A percentile compares a stretch with the other conserved stretches of the same genome.
Conservation (phyloP, 768 basidiomycete species). For the Pisolithus orientalis region DNA sequence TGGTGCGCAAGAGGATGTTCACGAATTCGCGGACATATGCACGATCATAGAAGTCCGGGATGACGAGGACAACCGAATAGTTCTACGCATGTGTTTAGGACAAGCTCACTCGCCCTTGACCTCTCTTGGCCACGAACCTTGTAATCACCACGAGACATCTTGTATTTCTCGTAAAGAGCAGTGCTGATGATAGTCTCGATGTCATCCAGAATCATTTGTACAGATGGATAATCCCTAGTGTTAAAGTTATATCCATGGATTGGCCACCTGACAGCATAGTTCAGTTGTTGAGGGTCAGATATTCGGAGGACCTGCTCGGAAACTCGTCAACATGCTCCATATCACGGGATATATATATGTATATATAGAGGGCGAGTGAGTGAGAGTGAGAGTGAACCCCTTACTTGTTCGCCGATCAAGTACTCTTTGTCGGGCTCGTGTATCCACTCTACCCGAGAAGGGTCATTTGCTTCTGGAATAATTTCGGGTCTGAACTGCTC, state of each 20-base stretch:
- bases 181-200: constrained; percentile 61
- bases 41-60: constrained; percentile 89
- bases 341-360: no score
- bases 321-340: neutral
- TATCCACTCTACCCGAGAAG: constrained; percentile 82
- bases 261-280: constrained; percentile 78
- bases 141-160: constrained; percentile 46
- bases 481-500: constrained; percentile 77
- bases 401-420: constrained; percentile 68
- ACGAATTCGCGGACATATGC: constrained; percentile 75
- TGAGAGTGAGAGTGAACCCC: constrained; percentile 1
- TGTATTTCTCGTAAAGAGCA: constrained; percentile 56
- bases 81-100: constrained; percentile 42
- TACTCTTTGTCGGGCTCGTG: constrained; percentile 39
- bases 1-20: constrained; percentile 61
- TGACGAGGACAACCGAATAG: constrained; percentile 80
- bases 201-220: constrained; percentile 69
- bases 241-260: constrained; percentile 82
- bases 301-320: constrained; percentile 58
- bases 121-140: constrained; percentile 40
- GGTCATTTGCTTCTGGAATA: constrained; percentile 82
- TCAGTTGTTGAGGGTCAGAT: constrained; percentile 58
- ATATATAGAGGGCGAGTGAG: neutral
- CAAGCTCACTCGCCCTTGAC: neutral
- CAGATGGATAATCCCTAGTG: constrained; percentile 65